phyloP scores from a whole-genome alignment of 441 rosid species.

The Adansonia madagascariensis region DNA sequence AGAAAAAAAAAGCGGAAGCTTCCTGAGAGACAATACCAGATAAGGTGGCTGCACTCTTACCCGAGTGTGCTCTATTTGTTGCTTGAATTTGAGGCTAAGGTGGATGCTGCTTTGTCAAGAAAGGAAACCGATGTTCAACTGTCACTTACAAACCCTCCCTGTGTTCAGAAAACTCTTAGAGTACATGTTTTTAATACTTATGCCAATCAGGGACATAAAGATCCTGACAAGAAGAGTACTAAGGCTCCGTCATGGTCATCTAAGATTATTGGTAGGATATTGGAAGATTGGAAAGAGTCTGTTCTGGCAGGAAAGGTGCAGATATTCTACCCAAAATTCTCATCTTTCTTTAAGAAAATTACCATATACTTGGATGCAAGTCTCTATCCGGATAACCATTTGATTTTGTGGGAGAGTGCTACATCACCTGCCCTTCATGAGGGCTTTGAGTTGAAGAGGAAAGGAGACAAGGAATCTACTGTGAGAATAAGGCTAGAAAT shows the following conservation, averaged over 20 bases:
- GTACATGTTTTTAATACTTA: constrained; percentile 71
- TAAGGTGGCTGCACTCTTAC: constrained; percentile 59
- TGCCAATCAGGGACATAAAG: constrained; percentile 51
- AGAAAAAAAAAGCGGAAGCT: constrained; percentile 61
- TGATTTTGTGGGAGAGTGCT: constrained; percentile 72
- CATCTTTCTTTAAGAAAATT: constrained; percentile 70
- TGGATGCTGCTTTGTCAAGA: constrained; percentile 63
- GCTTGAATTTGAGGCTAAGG: constrained; percentile 71
- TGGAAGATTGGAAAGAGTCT: constrained; percentile 79
- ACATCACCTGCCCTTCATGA: constrained; percentile 69
- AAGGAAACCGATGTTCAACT: constrained; percentile 70
- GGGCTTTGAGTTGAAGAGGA: constrained; percentile 85
- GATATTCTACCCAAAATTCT: constrained; percentile 58
- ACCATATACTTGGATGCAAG: constrained; percentile 74
- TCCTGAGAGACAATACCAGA: constrained; percentile 67
- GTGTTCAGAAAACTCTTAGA: constrained; percentile 59
- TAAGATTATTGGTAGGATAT: constrained; percentile 70
- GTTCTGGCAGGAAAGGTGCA: constrained; percentile 46
- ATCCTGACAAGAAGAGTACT: constrained; percentile 41
- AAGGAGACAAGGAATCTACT: constrained; percentile 74
- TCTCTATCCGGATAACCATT: constrained; percentile 71
- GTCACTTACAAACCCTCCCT: constrained; percentile 59
- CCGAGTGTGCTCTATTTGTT: constrained; percentile 68
- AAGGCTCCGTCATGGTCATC: constrained; percentile 74
- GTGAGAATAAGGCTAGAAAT: constrained; percentile 69